These are phyloP conservation scores for Nicotiana tabacum DNA, from an alignment of 257 asterid genomes.

Conservation along the genomic window DNA sequence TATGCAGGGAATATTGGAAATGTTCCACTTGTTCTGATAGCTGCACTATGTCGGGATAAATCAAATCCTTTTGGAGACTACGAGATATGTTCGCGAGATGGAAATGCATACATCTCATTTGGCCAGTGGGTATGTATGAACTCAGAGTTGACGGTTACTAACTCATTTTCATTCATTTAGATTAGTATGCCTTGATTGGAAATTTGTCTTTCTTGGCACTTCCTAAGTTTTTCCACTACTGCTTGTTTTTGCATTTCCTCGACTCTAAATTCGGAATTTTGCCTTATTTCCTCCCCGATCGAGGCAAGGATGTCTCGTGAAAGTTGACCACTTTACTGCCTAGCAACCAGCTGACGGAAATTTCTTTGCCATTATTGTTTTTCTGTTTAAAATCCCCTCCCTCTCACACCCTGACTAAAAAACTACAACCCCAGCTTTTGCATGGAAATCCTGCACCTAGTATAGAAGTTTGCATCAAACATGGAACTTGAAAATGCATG, in stretches of 20 bases:
- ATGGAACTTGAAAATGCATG: not conserved
- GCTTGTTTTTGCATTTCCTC: not conserved
- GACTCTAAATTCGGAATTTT: not conserved
- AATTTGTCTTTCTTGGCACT: not conserved
- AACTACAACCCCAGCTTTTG: not conserved
- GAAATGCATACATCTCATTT: constrained; percentile 95
- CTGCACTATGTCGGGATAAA: constrained; percentile 88
- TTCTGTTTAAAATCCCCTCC: not conserved
- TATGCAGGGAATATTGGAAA: constrained; percentile 90
- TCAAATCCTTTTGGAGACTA: constrained; percentile 86
- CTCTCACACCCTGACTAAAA: not conserved
- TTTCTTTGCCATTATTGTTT: not conserved
- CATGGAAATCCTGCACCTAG: not conserved
- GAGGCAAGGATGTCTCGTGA: not conserved
- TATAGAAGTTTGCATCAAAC: not conserved
- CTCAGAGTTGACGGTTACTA: not conserved
- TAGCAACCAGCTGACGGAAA: not conserved
- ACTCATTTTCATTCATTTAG: not conserved
- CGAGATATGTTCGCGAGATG: constrained; percentile 77
- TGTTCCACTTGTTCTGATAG: constrained; percentile 93
- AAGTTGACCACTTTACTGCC: not conserved
- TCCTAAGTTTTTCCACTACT: not conserved
- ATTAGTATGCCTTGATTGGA: not conserved
- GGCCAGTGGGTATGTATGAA: constrained; percentile 88
- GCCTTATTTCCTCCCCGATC: not conserved